Base-by-base conservation (phyloP, 441 rosid genomes). In the Arabidopsis lyrata region DNA sequence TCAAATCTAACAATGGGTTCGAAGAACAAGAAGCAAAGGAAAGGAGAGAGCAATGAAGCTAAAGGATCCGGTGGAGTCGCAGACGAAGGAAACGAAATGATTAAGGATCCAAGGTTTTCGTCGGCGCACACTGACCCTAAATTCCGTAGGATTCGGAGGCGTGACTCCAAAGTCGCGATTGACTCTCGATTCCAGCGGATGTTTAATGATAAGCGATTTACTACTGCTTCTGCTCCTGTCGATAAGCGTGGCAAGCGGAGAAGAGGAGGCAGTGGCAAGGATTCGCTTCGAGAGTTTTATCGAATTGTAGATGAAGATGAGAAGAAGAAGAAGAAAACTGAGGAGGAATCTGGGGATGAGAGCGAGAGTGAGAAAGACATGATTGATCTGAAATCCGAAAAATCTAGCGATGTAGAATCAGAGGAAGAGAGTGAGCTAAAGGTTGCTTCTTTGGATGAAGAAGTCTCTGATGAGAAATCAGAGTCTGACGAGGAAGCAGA, bases 201-300 rank as follows among this genome's bases (percentile, higher is more conserved):
- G 64, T 83, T 92, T 77, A 81, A 84, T 5, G 92, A 89, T 72
- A 88, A 87, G 75, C 71, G 70, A 14, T 90, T 92, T 56, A 57
- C 77, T 1, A 22, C 86, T 0, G 86, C 88, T 47, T 75, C 88
- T 4, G 91, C 96, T 45, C 86, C 82, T 31, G 63, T 72, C 5
- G 99, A 95, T 72, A 89, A 90, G 83, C 83, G 99, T 20, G 99
- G 99, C 16, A 90, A 83, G 77, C 84, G 72, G 32, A 88, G 75
- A 83, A 80, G 78, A 87, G 81, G 76, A 75, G 82, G 61, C 7
- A 77, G 54, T 48, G 39, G 79, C 0, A 72, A 69, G 29, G 84
- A 39, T 62, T 68, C 85, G 58, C 89, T 95, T 6, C 83, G 73
- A 49, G 93, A 83, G 78, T 95, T 81, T 72, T 95, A 95, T 70